Evolutionary conservation across 352 stramenopile genomes (phyloP).

Genomic region (Phytophthora tentaculata): DNA sequence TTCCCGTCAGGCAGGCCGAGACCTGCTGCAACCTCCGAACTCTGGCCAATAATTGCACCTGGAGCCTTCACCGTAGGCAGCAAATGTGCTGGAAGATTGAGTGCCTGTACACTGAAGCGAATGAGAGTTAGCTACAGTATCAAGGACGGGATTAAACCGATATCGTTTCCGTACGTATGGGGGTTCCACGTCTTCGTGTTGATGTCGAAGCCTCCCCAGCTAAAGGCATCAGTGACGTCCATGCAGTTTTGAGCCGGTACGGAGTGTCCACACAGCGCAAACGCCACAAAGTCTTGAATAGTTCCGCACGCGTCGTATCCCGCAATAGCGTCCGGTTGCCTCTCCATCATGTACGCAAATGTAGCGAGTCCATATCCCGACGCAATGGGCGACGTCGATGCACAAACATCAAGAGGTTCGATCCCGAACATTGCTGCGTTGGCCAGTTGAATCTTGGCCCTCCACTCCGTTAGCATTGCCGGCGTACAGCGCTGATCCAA

Average conservation of each 20-base stretch:
- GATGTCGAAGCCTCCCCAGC: conserved; percentile 70
- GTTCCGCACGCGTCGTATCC: conserved; percentile 69
- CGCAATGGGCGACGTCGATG: conserved; percentile 51
- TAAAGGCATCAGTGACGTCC: conserved; percentile 75
- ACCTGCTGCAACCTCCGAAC: conserved; percentile 6
- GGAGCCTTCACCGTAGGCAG: conserved; percentile 52
- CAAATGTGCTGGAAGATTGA: conserved; percentile 54
- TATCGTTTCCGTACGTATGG: conserved; percentile 31
- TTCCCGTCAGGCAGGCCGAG: conserved; percentile 41
- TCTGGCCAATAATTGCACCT: conserved; percentile 52
- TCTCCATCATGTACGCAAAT: conserved; percentile 56
- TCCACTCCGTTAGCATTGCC: conserved; percentile 46
- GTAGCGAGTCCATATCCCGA: conserved; percentile 71
- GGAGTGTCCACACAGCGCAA: conserved; percentile 56
- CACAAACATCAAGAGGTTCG: conserved; percentile 8
- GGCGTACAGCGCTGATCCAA: conserved; percentile 69
- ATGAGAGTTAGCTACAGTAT: too few species aligned
- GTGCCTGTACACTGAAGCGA: conserved; percentile 56
- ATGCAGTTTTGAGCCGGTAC: conserved; percentile 44
- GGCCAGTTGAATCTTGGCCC: conserved; percentile 21
- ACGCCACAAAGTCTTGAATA: conserved; percentile 74
- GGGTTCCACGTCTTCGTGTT: conserved; percentile 47
- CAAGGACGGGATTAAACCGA: too few species aligned
- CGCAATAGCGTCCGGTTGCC: conserved; percentile 26
- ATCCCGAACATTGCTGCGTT: conserved; percentile 17